phyloP scores from a whole-genome alignment of 73 alveolate genomes.

The Paramecium sexaurelia region DNA sequence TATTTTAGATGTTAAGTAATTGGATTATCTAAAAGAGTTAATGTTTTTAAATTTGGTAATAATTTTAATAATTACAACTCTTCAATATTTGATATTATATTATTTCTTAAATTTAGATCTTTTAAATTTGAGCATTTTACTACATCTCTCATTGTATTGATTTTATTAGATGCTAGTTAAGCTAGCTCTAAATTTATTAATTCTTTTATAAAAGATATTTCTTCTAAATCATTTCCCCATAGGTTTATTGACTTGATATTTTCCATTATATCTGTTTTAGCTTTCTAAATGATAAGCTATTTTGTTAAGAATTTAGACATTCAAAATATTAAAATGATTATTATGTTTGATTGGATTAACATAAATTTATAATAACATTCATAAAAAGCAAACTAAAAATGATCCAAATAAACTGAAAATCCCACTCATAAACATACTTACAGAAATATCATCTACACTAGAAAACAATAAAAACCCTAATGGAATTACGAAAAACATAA shows the following conservation, averaged over 20 bases:
- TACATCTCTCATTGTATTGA: slow-evolving; percentile 73
- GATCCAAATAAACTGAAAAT: slow-evolving; percentile 37
- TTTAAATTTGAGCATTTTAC: slow-evolving; percentile 71
- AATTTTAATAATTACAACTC: slow-evolving; percentile 85
- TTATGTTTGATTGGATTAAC: neutral
- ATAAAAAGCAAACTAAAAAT: slow-evolving; percentile 32
- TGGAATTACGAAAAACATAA: slow-evolving; percentile 23
- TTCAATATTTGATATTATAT: slow-evolving; percentile 79
- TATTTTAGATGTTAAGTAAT: neutral
- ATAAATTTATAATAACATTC: neutral
- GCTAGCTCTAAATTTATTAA: slow-evolving; percentile 80
- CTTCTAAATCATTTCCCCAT: slow-evolving; percentile 91
- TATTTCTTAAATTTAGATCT: slow-evolving; percentile 84
- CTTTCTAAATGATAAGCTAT: slow-evolving; percentile 75
- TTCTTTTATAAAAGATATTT: slow-evolving; percentile 77
- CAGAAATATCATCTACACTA: slow-evolving; percentile 26
- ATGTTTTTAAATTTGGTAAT: slow-evolving; percentile 93
- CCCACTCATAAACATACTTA: slow-evolving; percentile 50
- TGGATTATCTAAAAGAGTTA: slow-evolving; percentile 91
- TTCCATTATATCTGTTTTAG: slow-evolving; percentile 73
- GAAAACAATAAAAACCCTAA: slow-evolving; percentile 18
- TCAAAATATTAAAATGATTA: slow-evolving; percentile 29
- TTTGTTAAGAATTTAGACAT: slow-evolving; percentile 76
- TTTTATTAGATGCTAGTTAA: slow-evolving; percentile 80
- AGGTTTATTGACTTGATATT: slow-evolving; percentile 83